Evolutionary conservation across 2,329 filamentous ascomycete species (phyloP).

Genomic region (Aspergillus japonicus): DNA sequence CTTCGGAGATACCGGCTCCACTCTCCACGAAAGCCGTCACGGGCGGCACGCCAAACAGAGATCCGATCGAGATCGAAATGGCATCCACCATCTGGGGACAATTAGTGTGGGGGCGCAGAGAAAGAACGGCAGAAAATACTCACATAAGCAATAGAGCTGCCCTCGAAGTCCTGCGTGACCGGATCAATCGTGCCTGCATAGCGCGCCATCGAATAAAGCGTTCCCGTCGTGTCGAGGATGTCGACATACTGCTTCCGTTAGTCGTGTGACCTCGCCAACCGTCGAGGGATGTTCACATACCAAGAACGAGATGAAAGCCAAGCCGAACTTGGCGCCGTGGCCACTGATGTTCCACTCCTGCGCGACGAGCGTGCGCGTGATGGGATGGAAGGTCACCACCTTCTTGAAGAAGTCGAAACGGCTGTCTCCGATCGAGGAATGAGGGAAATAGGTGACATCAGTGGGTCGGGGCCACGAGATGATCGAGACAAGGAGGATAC

Average conservation of each 20-base stretch:
- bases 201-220: slow-evolving; percentile 84
- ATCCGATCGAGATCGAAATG: slow-evolving; percentile 74
- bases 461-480: slow-evolving; percentile 84
- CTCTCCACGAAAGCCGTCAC: slow-evolving; percentile 87
- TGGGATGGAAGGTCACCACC: slow-evolving; percentile 80
- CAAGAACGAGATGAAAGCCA: slow-evolving; percentile 83
- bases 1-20: slow-evolving; percentile 86
- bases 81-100: slow-evolving; percentile 66
- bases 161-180: slow-evolving; percentile 82
- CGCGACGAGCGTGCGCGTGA: slow-evolving; percentile 65
- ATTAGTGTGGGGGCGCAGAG: not conserved
- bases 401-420: slow-evolving; percentile 84
- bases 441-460: slow-evolving; percentile 75
- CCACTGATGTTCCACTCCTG: slow-evolving; percentile 70
- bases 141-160: slow-evolving; percentile 75
- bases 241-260: slow-evolving; percentile 64
- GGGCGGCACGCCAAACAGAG: slow-evolving; percentile 73
- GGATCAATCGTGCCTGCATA: slow-evolving; percentile 79
- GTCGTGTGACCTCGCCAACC: not conserved
- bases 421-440: slow-evolving; percentile 66
- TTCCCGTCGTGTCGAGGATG: slow-evolving; percentile 83
- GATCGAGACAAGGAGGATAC: slow-evolving; percentile 79
- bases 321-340: slow-evolving; percentile 72
- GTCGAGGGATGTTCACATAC: slow-evolving; percentile 9
- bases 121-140: not conserved